A percentile compares a stretch with the other conserved stretches of the same genome.
Conservation (phyloP, 2,329 filamentous ascomycete species). For the Neopestalotiopsis sp. region DNA sequence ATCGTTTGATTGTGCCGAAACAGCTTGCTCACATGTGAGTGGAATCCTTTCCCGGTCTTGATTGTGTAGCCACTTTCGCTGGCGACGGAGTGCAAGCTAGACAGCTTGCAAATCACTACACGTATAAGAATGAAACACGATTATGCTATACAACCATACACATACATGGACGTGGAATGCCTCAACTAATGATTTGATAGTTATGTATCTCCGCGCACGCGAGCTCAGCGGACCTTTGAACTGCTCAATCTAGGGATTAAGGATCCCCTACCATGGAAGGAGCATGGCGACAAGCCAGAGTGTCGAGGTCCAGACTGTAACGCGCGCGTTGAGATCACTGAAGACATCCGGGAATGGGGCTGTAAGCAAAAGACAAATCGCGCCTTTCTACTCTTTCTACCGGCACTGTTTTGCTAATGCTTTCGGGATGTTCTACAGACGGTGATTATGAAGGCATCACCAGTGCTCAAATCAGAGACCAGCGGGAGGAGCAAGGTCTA, state of each 20-base stretch:
- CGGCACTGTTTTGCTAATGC: background rate
- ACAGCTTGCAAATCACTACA: background rate
- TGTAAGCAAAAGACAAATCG: constrained; percentile 38
- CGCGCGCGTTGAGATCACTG: constrained; percentile 69
- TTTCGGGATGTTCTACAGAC: constrained; percentile 40
- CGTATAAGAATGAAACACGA: no score
- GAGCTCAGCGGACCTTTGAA: constrained; percentile 89
- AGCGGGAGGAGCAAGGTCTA: constrained; percentile 61
- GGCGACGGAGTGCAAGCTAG: background rate
- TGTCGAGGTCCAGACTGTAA: constrained; percentile 49
- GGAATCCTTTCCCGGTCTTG: background rate
- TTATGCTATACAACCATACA: no score
- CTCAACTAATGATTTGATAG: constrained; percentile 38
- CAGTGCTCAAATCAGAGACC: constrained; percentile 67
- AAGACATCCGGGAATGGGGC: constrained; percentile 83
- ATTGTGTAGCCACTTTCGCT: background rate
- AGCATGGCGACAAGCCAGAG: constrained; percentile 44
- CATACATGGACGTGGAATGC: no score
- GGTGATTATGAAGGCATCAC: constrained; percentile 86
- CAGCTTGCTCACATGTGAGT: constrained; percentile 83
- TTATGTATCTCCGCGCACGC: constrained; percentile 85
- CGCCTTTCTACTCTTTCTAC: background rate
- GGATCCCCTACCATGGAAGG: constrained; percentile 74
- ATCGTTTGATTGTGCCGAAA: constrained; percentile 82
- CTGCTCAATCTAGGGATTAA: constrained; percentile 76